These are phyloP conservation scores for Phytophthora pini DNA, from an alignment of 352 stramenopile species.

Conservation along the genomic window DNA sequence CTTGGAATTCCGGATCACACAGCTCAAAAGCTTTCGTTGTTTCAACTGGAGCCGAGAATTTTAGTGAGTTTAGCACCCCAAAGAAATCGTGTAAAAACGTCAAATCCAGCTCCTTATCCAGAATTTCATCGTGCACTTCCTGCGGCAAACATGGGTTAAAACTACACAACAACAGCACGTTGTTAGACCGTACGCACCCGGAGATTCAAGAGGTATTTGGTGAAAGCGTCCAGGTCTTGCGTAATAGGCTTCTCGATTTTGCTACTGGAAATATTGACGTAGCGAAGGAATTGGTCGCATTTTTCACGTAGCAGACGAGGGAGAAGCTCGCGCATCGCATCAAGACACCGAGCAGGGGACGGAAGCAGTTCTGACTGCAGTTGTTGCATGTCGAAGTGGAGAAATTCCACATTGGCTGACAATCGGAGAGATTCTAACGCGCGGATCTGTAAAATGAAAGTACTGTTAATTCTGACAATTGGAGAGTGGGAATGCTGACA, in stretches of 20 bases:
- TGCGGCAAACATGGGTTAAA: slow-evolving; percentile 9
- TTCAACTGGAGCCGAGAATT: slow-evolving; percentile 38
- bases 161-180: neutral
- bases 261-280: slow-evolving; percentile 39
- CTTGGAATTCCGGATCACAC: slow-evolving; percentile 55
- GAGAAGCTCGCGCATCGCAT: slow-evolving; percentile 44
- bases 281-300: slow-evolving; percentile 55
- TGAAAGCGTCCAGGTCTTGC: slow-evolving; percentile 46
- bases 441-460: slow-evolving; percentile 9
- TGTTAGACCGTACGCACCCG: slow-evolving; percentile 28
- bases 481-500: neutral
- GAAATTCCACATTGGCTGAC: slow-evolving; percentile 43
- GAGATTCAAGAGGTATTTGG: slow-evolving; percentile 61
- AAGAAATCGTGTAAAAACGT: slow-evolving; percentile 58
- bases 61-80: slow-evolving; percentile 36
- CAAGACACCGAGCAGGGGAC: slow-evolving; percentile 49
- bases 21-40: slow-evolving; percentile 41
- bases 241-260: slow-evolving; percentile 59
- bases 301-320: slow-evolving; percentile 50
- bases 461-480: too few relatives aligned
- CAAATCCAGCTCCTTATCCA: slow-evolving; percentile 59
- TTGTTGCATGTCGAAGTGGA: slow-evolving; percentile 49
- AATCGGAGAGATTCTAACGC: slow-evolving; percentile 28
- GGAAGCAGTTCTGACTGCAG: slow-evolving; percentile 50
- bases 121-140: slow-evolving; percentile 54